phyloP scores from a whole-genome alignment of 192 early-diverging fungal species.

The Gaertneriomyces sp. region DNA sequence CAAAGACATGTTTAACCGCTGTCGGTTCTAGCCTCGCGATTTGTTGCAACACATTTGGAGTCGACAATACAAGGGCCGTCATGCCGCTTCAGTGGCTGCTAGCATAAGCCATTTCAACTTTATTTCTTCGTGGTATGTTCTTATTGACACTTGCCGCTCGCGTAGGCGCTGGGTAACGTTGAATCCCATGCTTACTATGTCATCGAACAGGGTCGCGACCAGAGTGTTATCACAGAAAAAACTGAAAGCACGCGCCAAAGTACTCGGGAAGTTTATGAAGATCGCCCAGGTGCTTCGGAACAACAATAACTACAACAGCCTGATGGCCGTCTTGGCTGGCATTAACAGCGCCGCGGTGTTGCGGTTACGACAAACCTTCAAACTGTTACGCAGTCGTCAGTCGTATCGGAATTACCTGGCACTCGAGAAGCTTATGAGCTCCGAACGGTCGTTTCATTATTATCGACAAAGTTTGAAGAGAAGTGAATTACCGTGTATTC shows the following conservation, averaged over 20 bases:
- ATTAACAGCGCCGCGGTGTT: constrained; percentile 62
- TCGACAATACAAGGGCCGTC: constrained; percentile 28
- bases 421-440: constrained; percentile 68
- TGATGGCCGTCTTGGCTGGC: constrained; percentile 72
- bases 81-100: constrained; percentile 46
- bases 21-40: constrained; percentile 50
- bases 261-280: constrained; percentile 67
- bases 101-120: constrained; percentile 69
- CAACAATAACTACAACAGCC: constrained; percentile 71
- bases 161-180: not conserved
- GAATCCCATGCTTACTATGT: constrained; percentile 11
- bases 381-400: constrained; percentile 46
- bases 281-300: constrained; percentile 61
- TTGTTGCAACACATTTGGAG: constrained; percentile 60
- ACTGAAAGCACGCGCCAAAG: constrained; percentile 56
- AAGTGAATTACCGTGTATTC: constrained; percentile 62
- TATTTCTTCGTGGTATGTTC: constrained; percentile 57
- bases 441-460: constrained; percentile 55
- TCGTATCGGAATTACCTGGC: constrained; percentile 50
- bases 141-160: not conserved
- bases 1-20: not conserved
- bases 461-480: constrained; percentile 63
- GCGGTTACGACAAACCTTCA: constrained; percentile 61
- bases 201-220: constrained; percentile 56
- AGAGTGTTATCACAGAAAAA: constrained; percentile 62